Evolutionary conservation across 2,329 filamentous ascomycete genomes (phyloP), one percentile per base, ranked within the genome.

Genomic region (Mycosphaerella sp.): DNA sequence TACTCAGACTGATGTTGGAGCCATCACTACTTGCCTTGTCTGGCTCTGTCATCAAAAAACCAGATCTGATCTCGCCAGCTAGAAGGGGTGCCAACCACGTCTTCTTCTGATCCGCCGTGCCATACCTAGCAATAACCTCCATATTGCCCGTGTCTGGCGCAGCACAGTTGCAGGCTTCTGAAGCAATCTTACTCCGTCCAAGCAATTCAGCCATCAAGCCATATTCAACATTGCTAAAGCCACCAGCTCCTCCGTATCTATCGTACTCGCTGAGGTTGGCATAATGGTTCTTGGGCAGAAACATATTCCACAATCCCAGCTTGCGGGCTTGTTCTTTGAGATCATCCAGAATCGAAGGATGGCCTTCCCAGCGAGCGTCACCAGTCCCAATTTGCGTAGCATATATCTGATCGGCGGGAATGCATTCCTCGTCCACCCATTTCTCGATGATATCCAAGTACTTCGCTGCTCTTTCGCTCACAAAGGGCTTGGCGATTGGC

Each of bases 261-360:
- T 57, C 54, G 18, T 57, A 57, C 41, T 54, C 51, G 37, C 49
- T 52, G 12, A 57, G 35, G 28, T 57, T 57, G 34, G 51, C 34
- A 79, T 96, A 97, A 73, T 96, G 90, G 63, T 85, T 89, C 75
- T 87, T 91, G 59, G 93, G 88, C 61, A 98, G 73, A 77, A 98
- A 98, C 85, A 98, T 86, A 73, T 98, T 98, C 93, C 93, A 98
- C 41, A 98, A 77, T 1, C 91, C 93, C 21, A 95, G 79, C 62
- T 85, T 79, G 66, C 78, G 80, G 40, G 91, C 93, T 70, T 89
- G 87, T 59, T 73, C 75, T 79, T 97, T 57, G 62, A 97, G 79
- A 49, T 93, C 85, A 60, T 97, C 93, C 54, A 98, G 80, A 62
- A 97, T 78, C 35, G 78, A 68, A 0, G 93, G 90, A 68, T 93